These are phyloP conservation scores for Hygrophoropsis aurantiaca DNA, from an alignment of 768 basidiomycete species.

Conservation along the genomic window DNA sequence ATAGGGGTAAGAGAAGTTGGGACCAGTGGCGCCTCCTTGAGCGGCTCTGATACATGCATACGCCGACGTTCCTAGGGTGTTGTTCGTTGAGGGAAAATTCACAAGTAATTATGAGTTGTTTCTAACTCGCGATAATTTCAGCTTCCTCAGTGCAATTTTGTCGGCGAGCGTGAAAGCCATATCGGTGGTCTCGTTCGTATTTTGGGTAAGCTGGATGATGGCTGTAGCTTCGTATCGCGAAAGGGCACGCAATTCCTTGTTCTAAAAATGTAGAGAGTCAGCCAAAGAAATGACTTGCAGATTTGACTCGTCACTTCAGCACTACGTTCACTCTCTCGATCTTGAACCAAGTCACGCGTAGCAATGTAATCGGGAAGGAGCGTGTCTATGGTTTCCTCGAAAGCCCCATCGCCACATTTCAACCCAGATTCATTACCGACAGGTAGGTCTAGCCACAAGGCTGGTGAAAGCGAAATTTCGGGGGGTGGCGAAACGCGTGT, in stretches of 20 bases:
- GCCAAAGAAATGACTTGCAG: conserved; percentile 5
- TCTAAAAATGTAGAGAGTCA: conserved; percentile 20
- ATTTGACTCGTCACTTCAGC: conserved; percentile 16
- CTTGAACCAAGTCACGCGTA: conserved; percentile 25
- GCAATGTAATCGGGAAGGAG: conserved; percentile 35
- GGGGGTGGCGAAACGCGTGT: too few relatives aligned
- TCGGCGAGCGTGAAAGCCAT: conserved; percentile 26
- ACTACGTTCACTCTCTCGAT: conserved; percentile 17
- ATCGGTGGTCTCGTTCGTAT: conserved; percentile 10
- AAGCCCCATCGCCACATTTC: conserved; percentile 11
- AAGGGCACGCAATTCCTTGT: conserved; percentile 38
- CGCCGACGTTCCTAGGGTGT: conserved; percentile 20
- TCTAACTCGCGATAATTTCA: conserved; percentile 41
- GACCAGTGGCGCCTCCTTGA: conserved; percentile 3
- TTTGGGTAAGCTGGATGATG: conserved; percentile 24
- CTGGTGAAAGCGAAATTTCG: too few relatives aligned
- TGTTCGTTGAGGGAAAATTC: too few relatives aligned
- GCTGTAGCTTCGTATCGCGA: conserved; percentile 42
- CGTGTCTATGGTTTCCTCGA: conserved; percentile 33
- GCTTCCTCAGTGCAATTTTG: conserved; percentile 40
- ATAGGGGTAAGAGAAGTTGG: conserved; percentile 36
- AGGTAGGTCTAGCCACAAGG: too few relatives aligned
- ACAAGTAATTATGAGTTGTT: not conserved
- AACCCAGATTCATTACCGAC: not conserved
- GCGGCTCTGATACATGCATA: conserved; percentile 9